Percentiles rank a stretch among this genome's conserved stretches.
Evolutionary conservation across 108 stramenopile genomes (phyloP).

Genomic region (Cyclotella choctawhatcheeana): DNA sequence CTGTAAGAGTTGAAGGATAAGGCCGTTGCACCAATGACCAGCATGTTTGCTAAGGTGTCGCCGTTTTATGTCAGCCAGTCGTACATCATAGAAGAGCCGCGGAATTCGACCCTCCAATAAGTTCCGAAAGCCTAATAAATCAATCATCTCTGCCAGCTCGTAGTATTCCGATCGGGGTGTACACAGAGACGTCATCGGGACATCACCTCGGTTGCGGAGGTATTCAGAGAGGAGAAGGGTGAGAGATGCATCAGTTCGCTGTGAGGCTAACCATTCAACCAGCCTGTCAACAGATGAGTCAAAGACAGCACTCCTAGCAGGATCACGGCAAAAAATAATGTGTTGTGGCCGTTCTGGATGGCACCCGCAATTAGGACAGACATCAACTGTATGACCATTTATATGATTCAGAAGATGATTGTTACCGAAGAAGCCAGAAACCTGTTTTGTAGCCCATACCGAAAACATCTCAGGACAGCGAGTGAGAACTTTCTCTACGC

Average conservation of each 20-base stretch:
- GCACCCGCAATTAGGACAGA: neutral
- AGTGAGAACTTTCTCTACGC: neutral
- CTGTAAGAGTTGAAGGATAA: neutral
- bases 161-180: neutral
- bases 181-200: neutral
- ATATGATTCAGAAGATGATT: neutral
- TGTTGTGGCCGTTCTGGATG: neutral
- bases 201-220: neutral
- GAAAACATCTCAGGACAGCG: neutral
- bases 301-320: neutral
- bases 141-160: neutral
- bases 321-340: neutral
- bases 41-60: neutral
- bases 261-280: slow-evolving; percentile 2
- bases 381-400: neutral
- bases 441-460: slow-evolving; percentile 8
- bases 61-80: neutral
- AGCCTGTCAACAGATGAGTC: neutral
- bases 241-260: neutral
- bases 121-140: neutral
- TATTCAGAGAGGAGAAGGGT: neutral
- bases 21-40: slow-evolving; percentile 2
- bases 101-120: slow-evolving; percentile 1
- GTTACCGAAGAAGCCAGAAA: neutral
- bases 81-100: neutral